Evolutionary conservation across 1,284 basidiomycete genomes (phyloP), one percentile per base, ranked within the genome.

Genomic region (Waitea zeae): DNA sequence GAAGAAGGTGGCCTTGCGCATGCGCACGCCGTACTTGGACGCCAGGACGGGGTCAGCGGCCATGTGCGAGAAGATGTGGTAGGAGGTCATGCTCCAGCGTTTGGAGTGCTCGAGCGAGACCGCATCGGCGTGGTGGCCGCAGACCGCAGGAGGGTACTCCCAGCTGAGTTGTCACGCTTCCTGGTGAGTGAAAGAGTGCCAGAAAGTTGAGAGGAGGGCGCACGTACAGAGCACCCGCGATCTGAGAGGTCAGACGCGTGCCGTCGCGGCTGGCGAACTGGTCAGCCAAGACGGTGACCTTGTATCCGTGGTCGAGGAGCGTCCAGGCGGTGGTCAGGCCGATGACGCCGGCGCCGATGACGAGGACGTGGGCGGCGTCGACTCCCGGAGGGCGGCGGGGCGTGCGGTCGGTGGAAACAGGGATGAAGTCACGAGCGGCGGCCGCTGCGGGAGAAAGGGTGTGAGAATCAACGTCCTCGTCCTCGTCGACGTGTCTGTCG

Each of bases 61-160:
- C 24, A 50, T 42, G 31, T 39, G 39, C 20, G 45, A 42, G 39
- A 47, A 53, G 35, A 46, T 40, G 31, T 49, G 48, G 40, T 56
- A 56, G 9, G 49, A 49, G 17, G 46, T 48, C 51, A 53, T 51
- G 35, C 47, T 48, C 53, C 52, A 56, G 17, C 35, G 38, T 30
- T 52, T 51, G 3, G 52, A 51, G 33, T 50, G 45, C n/a, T 38
- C 35, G 22, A 54, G 42, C 12, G 52, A 54, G 30, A 51, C 46
- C 4, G 42, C 40, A 41, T 53, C 52, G 13, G 52, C 51, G 41
- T 53, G 51, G 26, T 49, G 42, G 14, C 54, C 54, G 36, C 54
- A 54, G 22, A 56, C 54, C 15, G 54, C 52, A 5, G 54, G 52
- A 0, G 52, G 52, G 36, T 47, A 54, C 37, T 56, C 54, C 52